Evolutionary conservation across 2,329 filamentous ascomycete species (phyloP), one percentile per base, ranked within the genome.

Genomic region (Trichoderma simmonsii): DNA sequence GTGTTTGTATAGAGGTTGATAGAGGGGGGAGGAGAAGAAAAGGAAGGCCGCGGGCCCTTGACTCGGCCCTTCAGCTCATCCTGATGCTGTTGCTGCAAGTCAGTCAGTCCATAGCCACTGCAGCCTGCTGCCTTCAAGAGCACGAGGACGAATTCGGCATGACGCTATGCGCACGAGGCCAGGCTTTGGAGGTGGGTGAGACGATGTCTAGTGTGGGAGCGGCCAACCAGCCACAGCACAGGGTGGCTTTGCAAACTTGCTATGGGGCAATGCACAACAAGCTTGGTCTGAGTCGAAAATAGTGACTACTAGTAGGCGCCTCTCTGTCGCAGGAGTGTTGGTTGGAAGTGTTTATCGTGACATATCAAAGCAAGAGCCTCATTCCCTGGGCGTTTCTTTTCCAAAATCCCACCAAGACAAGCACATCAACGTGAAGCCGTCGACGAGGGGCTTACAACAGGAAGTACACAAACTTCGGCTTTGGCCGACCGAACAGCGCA

Each of bases 161-260:
- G 71, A 72, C 71, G 71, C 66, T 70, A 71, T 72, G 71, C 34
- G 66, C 71, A 72, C 71, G 71, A 63, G 71, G 67, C 67, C 71
- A 65, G 67, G 59, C 66, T 70, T 26, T 51, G 24, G 28, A 51
- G 57, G 67, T 62, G 67, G 64, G 67, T 70, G 67, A 70, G 67
- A 70, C 67, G 57, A 61, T 51, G 67, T 70, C 39, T 62, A 57
- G 69, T 64, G 70, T 62, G 39, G 57, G 57, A 71, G 69, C 56
- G n/a, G 59, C 59, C 64, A 67, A 67, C 51, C 64, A 70, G 67
- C 67, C 67, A 54, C 67, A 43, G 39, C 66, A 69, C 57, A 54
- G n/a, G 6, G 61, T 64, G 69, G 54, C 61, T 63, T 63, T 71
- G 43, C 59, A 4, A 32, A 26, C 51, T 68, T 32, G 43, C 15